These are phyloP conservation scores for Fusarium caatingaense DNA, from an alignment of 2,329 filamentous ascomycete species.

Conservation along the genomic window DNA sequence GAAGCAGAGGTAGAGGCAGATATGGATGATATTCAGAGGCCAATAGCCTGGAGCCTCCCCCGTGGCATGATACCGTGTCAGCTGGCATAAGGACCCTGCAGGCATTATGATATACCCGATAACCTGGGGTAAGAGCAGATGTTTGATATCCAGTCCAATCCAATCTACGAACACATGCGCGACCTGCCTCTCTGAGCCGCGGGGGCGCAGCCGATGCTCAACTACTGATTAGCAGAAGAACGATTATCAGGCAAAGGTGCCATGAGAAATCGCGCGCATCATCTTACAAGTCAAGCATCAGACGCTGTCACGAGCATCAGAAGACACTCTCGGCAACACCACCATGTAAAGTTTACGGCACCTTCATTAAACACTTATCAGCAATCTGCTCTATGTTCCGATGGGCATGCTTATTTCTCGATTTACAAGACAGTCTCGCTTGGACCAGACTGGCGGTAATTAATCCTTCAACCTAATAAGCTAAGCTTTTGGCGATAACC, in stretches of 20 bases:
- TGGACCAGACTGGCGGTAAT: constrained; percentile 1
- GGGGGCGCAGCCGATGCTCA: constrained; percentile 14
- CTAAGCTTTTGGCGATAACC: not conserved
- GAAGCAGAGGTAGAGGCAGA: constrained; percentile 5
- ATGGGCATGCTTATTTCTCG: not conserved
- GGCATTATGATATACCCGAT: constrained; percentile 16
- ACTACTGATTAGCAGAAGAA: constrained; percentile 22
- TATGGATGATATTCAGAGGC: constrained; percentile 2
- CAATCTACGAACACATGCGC: not conserved
- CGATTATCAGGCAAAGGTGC: constrained; percentile 2
- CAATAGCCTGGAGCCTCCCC: constrained; percentile 16
- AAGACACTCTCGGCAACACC: constrained; percentile 12
- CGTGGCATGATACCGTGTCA: constrained; percentile 34
- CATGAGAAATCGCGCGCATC: not conserved
- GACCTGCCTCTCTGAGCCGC: constrained; percentile 17
- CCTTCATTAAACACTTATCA: not conserved
- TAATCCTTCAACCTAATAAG: not conserved
- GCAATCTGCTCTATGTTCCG: not conserved
- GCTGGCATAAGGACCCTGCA: constrained; percentile 22
- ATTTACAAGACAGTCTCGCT: constrained; percentile 1
- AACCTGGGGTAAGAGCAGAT: constrained; percentile 32
- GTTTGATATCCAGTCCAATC: constrained; percentile 1
- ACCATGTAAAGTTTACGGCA: not conserved
- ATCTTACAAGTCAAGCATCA: constrained; percentile 8
- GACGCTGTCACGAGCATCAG: constrained; percentile 9